phyloP scores from a whole-genome alignment of 192 early-diverging fungal species.

The Lunasporangiospora selenospora region DNA sequence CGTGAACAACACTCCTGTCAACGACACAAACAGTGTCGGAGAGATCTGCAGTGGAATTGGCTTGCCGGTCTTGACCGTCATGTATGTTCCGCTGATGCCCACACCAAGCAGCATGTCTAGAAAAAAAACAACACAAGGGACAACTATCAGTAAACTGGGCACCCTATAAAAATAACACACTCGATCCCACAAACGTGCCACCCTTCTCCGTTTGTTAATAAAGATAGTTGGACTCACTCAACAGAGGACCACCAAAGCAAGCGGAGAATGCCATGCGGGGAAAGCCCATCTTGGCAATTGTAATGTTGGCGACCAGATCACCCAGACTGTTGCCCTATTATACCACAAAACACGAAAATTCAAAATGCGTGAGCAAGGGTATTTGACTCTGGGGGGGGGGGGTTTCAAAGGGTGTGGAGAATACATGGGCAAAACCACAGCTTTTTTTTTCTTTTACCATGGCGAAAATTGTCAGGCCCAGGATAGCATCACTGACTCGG shows the following conservation, averaged over 20 bases:
- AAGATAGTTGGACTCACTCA: conserved; percentile 71
- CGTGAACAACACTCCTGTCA: conserved; percentile 69
- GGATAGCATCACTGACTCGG: conserved; percentile 79
- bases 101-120: conserved; percentile 84
- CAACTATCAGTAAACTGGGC: neutral
- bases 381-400: too few species aligned
- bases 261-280: conserved; percentile 96
- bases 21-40: conserved; percentile 72
- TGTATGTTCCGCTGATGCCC: conserved; percentile 75
- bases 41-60: conserved; percentile 67
- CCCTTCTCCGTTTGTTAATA: too few species aligned
- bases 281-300: conserved; percentile 89
- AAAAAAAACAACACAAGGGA: neutral
- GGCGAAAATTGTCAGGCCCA: conserved; percentile 87
- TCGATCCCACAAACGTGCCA: too few species aligned
- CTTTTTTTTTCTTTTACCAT: too few species aligned
- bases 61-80: conserved; percentile 54
- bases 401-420: too few species aligned
- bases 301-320: conserved; percentile 93
- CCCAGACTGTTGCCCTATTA: conserved; percentile 79
- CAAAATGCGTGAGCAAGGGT: too few species aligned
- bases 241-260: conserved; percentile 92
- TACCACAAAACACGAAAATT: too few species aligned
- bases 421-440: conserved; percentile 49
- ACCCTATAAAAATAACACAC: neutral